A percentile compares a stretch with the other conserved stretches of the same genome.
Evolutionary conservation across 2,329 filamentous ascomycete genomes (phyloP).

Genomic region (Corniculantispora saksenae): DNA sequence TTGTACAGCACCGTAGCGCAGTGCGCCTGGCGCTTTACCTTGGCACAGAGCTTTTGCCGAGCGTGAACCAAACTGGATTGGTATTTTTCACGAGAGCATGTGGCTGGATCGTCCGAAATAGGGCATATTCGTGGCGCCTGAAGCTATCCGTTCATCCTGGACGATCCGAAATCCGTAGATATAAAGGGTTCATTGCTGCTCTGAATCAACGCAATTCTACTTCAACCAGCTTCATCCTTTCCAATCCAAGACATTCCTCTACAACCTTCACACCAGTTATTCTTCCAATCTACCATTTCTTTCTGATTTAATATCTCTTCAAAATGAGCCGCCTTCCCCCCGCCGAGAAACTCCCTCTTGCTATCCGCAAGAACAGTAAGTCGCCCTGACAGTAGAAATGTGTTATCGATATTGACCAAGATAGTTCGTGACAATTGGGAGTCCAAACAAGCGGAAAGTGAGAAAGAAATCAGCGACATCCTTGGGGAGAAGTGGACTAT

Average conservation of each 20-base stretch:
- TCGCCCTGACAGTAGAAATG: neutral
- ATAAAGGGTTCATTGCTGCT: neutral
- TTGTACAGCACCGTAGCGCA: neutral
- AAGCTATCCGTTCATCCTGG: neutral
- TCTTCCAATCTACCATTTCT: neutral
- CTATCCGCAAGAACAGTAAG: slow-evolving; percentile 53
- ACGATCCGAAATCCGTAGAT: neutral
- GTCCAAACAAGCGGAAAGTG: slow-evolving; percentile 44
- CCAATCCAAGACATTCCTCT: neutral
- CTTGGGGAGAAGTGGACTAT: slow-evolving; percentile 53
- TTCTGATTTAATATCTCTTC: neutral
- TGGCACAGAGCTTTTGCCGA: neutral
- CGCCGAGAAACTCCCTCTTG: slow-evolving; percentile 52
- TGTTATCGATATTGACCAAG: neutral
- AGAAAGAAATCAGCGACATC: slow-evolving; percentile 44
- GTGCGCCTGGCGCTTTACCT: neutral
- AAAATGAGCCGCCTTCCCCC: slow-evolving; percentile 38
- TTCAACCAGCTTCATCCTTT: neutral
- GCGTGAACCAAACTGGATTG: neutral
- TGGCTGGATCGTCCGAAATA: neutral
- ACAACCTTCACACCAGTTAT: neutral
- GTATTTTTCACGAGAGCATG: neutral
- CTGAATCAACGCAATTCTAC: too few relatives aligned
- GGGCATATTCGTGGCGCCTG: neutral
- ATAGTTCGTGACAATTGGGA: slow-evolving; percentile 56